Evolutionary conservation across 2,329 filamentous ascomycete species (phyloP), one percentile per base, ranked within the genome.

Genomic region (Talaromyces sp.): DNA sequence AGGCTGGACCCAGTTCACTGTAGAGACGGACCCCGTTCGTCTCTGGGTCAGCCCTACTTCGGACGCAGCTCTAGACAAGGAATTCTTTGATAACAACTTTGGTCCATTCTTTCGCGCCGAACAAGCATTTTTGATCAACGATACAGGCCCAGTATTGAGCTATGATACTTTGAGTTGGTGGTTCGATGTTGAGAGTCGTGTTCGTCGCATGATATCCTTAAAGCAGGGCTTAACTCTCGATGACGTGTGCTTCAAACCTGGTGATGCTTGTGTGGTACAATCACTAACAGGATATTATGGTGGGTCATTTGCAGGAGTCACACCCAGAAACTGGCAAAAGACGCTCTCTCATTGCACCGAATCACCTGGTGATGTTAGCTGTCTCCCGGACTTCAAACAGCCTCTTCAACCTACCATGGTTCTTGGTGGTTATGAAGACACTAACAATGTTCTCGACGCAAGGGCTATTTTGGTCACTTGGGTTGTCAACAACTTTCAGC

Each of bases 21-120:
- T 99, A 41, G 95, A 98, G 77, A 91, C 84, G 24, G 90, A 98
- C 68, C 95, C 95, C 6, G 95, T 96, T 11, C 88, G 91, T 57
- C 82, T 99, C 9, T 99, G 95, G 95, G 95, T 99, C n/a, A 93
- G 94, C 71, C 95, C 95, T 8, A 90, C 90, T 9, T 98, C 95
- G 3, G 87, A 89, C 58, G 94, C 96, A 22, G 95, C 95, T 0
- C 86, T 92, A 74, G 94, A 99, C 75, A 99, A 99, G 80, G 85
- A 86, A 1, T 99, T 96, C 75, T 99, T 98, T 69, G 96, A 99
- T 74, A 77, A 86, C 41, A 93, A 92, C 71, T 99, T 99, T 75
- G 96, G 95, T 0, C 93, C 94, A 0, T 99, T 99, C 74, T 99
- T 95, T 79, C 90, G 95, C 47, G 90, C 93, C 0, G 91, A 99